A percentile compares a stretch with the other conserved stretches of the same genome.
Conservation (phyloP, 257 asterid genomes). For the Solanum neorickii region DNA sequence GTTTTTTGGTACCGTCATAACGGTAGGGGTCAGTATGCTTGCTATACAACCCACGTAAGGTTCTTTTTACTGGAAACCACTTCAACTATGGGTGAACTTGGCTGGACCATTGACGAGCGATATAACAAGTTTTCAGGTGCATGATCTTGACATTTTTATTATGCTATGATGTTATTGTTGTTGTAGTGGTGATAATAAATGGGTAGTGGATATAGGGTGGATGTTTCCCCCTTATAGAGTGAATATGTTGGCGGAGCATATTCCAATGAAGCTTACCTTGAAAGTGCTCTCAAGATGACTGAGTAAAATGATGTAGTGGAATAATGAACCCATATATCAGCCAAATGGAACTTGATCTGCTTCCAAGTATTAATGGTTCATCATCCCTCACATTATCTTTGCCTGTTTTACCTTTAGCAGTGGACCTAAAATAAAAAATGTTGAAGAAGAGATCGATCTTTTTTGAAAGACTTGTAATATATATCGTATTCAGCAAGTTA, state of each 20-base stretch:
- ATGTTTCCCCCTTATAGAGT: neutral
- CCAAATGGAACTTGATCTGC: neutral
- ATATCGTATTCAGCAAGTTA: neutral
- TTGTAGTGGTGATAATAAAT: neutral
- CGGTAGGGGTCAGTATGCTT: conserved; percentile 62
- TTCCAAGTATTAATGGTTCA: neutral
- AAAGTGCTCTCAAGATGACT: neutral
- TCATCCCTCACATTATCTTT: neutral
- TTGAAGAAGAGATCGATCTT: neutral
- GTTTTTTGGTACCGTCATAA: neutral
- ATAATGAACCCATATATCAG: neutral
- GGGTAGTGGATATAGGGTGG: neutral
- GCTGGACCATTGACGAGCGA: conserved; percentile 31
- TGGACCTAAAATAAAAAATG: neutral
- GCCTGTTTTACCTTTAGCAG: neutral
- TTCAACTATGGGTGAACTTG: conserved; percentile 34
- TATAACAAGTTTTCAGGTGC: conserved; percentile 54
- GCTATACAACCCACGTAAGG: conserved; percentile 39
- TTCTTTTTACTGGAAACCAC: conserved; percentile 68
- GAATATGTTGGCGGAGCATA: neutral
- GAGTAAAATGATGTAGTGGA: neutral
- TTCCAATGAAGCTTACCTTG: neutral
- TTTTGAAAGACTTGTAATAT: neutral
- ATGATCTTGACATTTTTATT: neutral
- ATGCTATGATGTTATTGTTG: neutral